A percentile compares a stretch with the other conserved stretches of the same genome.
phyloP scores from a whole-genome alignment of 495 filamentous ascomycete genomes.

The Trypethelium eluteriae region DNA sequence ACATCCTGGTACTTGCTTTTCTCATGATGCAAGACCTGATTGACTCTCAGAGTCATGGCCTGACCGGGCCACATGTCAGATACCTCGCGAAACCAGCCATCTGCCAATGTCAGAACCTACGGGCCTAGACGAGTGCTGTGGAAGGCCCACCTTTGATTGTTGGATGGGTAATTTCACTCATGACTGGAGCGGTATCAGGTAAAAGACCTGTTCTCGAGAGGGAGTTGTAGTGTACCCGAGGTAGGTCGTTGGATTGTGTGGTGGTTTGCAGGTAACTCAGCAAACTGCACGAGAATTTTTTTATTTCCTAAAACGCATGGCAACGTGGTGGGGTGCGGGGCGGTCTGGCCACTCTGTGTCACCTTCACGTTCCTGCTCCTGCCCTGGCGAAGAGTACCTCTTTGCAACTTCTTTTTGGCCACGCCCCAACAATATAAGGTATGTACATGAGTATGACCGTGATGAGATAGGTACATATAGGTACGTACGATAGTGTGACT shows the following conservation, averaged over 20 bases:
- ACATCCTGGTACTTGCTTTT: constrained; percentile 99
- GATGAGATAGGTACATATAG: too few relatives aligned
- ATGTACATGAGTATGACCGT: too few relatives aligned
- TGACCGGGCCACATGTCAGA: constrained; percentile 98
- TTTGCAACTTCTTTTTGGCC: neutral
- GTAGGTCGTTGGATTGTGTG: neutral
- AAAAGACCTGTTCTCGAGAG: neutral
- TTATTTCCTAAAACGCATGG: neutral
- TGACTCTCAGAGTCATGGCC: constrained; percentile 96
- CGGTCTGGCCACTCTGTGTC: neutral
- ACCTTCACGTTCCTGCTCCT: neutral
- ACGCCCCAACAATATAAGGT: too few relatives aligned
- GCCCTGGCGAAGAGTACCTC: neutral
- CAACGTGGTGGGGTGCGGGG: neutral
- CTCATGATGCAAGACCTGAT: constrained; percentile 96
- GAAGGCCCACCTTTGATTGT: constrained; percentile 51
- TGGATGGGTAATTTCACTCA: constrained; percentile 49
- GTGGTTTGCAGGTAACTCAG: neutral
- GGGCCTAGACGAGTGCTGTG: constrained; percentile 10
- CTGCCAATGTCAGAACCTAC: constrained; percentile 37
- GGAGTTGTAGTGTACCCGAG: neutral
- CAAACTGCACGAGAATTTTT: neutral
- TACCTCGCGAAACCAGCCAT: constrained; percentile 99
- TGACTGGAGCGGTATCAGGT: constrained; percentile 12
- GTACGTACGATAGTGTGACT: too few relatives aligned